phyloP scores from a whole-genome alignment of 176 grass and related monocot genomes.

The Musa acuminata region DNA sequence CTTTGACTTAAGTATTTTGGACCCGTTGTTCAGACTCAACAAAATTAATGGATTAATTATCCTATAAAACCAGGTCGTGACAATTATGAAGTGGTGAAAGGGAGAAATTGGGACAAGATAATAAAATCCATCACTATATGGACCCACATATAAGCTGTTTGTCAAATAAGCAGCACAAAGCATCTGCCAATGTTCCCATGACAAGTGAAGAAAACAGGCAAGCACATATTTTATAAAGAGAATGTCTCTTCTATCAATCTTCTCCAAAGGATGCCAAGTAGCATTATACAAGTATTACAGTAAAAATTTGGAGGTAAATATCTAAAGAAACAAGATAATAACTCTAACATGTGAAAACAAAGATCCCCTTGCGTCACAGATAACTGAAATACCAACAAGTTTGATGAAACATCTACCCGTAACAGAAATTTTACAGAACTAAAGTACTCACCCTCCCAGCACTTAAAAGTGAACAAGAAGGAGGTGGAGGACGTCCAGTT shows the following conservation, averaged over 20 bases:
- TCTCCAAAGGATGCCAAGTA: background rate
- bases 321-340: background rate
- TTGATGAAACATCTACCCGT: conserved; percentile 2
- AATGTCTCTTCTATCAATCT: background rate
- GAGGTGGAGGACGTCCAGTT: conserved; percentile 46
- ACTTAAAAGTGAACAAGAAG: conserved; percentile 68
- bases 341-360: background rate
- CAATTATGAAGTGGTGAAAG: no score
- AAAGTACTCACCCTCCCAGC: conserved; percentile 59
- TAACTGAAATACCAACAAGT: background rate
- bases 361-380: background rate
- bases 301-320: background rate
- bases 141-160: no score
- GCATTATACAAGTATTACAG: background rate
- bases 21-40: no score
- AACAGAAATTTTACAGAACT: background rate
- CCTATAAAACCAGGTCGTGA: no score
- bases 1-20: no score
- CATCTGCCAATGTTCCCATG: no score
- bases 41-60: no score
- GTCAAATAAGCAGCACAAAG: no score
- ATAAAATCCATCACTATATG: no score
- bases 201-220: no score
- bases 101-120: no score
- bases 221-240: no score